Percentiles rank a stretch among this genome's conserved stretches.
These are phyloP conservation scores for Arthrobotrys entomopaga DNA, from an alignment of 2,329 filamentous ascomycete genomes.

Conservation along the genomic window DNA sequence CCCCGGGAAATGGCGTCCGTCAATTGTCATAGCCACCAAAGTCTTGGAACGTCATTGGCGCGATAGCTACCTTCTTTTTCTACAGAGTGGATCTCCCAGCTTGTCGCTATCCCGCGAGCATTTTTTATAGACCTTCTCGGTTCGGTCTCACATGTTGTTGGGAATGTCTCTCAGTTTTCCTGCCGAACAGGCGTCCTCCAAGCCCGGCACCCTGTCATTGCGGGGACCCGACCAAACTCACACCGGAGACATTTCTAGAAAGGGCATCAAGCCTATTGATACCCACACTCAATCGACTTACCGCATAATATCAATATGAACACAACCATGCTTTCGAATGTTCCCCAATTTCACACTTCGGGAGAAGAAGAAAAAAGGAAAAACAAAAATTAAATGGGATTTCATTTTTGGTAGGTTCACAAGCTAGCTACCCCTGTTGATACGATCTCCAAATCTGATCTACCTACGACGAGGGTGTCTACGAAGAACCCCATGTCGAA, in stretches of 20 bases:
- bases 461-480: constrained; percentile 19
- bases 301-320: constrained; percentile 34
- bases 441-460: constrained; percentile 48
- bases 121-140: constrained; percentile 10
- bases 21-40: neutral
- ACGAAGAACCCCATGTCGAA: constrained; percentile 24
- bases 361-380: constrained; percentile 27
- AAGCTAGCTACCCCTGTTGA: constrained; percentile 25
- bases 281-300: constrained; percentile 32
- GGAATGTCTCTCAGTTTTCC: constrained; percentile 24
- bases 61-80: constrained; percentile 10
- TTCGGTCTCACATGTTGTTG: constrained; percentile 55
- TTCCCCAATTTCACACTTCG: constrained; percentile 8
- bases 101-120: neutral
- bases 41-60: constrained; percentile 25
- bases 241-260: constrained; percentile 45
- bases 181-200: constrained; percentile 26
- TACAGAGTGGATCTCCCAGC: constrained; percentile 26
- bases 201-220: constrained; percentile 33
- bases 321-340: constrained; percentile 25
- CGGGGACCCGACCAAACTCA: constrained; percentile 39
- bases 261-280: constrained; percentile 18
- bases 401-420: constrained; percentile 41
- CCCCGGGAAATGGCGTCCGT: constrained; percentile 16
- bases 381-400: neutral